A percentile compares a stretch with the other conserved stretches of the same genome.
Conservation (phyloP, 768 basidiomycete species). For the Sutorius australiensis region DNA sequence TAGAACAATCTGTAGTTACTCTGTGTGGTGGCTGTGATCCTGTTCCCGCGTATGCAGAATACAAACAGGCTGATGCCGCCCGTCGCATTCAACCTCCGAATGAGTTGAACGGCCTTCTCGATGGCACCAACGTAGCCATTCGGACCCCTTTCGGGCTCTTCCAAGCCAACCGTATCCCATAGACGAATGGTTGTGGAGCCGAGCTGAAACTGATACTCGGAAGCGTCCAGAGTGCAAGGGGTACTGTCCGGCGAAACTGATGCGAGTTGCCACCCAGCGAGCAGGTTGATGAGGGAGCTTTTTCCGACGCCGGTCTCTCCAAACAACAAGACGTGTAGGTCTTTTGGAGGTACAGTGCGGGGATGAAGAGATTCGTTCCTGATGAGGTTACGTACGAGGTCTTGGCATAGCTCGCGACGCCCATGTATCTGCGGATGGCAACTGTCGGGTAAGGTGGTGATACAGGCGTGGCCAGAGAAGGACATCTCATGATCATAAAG, state of each 20-base stretch:
- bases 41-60: conserved; percentile 38
- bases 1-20: conserved; percentile 26
- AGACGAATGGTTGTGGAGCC: conserved; percentile 21
- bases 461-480: conserved; percentile 36
- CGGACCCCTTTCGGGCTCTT: conserved; percentile 24
- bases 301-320: conserved; percentile 33
- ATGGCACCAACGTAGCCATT: conserved; percentile 26
- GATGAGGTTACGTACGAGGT: conserved; percentile 19
- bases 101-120: conserved; percentile 31
- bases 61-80: conserved; percentile 40
- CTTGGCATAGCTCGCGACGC: conserved; percentile 18
- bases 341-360: conserved; percentile 15
- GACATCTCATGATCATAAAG: conserved; percentile 30
- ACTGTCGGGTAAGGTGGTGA: conserved; percentile 31
- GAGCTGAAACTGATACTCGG: conserved; percentile 27
- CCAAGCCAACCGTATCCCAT: conserved; percentile 34
- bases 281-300: conserved; percentile 28
- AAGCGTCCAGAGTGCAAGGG: conserved; percentile 34
- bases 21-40: conserved; percentile 28
- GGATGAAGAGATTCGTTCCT: conserved; percentile 12
- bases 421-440: conserved; percentile 20
- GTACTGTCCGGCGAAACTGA: conserved; percentile 20
- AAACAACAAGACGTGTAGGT: conserved; percentile 37
- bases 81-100: conserved; percentile 27
- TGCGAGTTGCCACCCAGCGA: conserved; percentile 26